These are phyloP conservation scores for Linnemannia schmuckeri DNA, from an alignment of 192 early-diverging fungal genomes.

Conservation along the genomic window DNA sequence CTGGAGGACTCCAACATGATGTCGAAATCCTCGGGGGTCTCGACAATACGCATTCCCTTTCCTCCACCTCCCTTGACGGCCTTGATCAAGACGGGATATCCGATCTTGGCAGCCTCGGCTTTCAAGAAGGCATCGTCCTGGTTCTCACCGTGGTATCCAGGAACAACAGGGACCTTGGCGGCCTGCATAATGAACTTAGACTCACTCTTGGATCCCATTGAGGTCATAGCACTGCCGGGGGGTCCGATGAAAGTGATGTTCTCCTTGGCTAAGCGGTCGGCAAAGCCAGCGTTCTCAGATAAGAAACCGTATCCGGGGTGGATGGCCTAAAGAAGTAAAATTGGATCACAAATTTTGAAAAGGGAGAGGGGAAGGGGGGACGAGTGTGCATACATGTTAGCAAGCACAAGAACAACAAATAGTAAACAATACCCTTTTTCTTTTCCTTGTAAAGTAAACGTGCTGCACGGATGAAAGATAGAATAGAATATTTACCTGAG, in stretches of 20 bases:
- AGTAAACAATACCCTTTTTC: neutral
- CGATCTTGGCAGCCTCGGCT: conserved; percentile 82
- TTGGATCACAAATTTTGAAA: conserved; percentile 8
- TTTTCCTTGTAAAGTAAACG: conserved; percentile 15
- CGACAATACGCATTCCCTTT: conserved; percentile 97
- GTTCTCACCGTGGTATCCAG: conserved; percentile 93
- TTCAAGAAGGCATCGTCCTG: conserved; percentile 83
- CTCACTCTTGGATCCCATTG: conserved; percentile 95
- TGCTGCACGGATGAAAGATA: conserved; percentile 1
- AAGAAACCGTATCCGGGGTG: conserved; percentile 99
- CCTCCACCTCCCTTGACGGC: conserved; percentile 97
- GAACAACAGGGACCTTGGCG: conserved; percentile 93
- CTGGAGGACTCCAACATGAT: conserved; percentile 87
- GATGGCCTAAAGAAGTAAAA: conserved; percentile 73
- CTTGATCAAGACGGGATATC: conserved; percentile 98
- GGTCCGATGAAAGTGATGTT: conserved; percentile 93
- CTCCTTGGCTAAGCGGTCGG: conserved; percentile 72
- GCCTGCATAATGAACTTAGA: conserved; percentile 92
- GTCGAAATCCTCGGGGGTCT: conserved; percentile 79
- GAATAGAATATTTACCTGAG: conserved; percentile 68
- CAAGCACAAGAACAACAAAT: neutral
- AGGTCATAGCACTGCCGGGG: conserved; percentile 84
- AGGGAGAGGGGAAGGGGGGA: neutral
- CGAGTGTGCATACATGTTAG: neutral
- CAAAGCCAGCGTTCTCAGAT: conserved; percentile 94